phyloP scores from a whole-genome alignment of 345 rosid genomes.

The Salix caprea region DNA sequence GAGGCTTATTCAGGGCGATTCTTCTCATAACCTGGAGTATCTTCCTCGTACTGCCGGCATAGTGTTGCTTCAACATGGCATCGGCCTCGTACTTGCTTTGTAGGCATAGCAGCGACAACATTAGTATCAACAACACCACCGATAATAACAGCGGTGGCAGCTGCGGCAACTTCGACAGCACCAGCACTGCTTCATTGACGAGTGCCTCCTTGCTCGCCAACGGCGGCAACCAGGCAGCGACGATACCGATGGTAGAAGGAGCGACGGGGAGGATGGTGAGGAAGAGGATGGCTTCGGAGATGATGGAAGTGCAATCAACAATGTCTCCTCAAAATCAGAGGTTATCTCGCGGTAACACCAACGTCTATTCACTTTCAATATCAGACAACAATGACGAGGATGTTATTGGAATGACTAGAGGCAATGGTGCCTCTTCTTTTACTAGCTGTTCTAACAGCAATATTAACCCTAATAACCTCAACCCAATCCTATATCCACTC shows the following conservation, averaged over 20 bases:
- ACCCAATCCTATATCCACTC: constrained; percentile 19
- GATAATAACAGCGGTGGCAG: constrained; percentile 1
- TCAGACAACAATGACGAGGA: not conserved
- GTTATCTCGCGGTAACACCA: constrained; percentile 4
- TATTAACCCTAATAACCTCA: constrained; percentile 16
- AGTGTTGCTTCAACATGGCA: constrained; percentile 10
- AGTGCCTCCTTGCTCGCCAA: not conserved
- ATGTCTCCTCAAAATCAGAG: constrained; percentile 25
- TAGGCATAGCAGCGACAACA: not conserved
- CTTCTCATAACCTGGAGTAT: not conserved
- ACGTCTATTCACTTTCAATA: not conserved
- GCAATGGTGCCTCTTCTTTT: not conserved
- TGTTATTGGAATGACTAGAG: not conserved
- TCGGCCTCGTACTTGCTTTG: not conserved
- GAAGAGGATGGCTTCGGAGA: constrained; percentile 84
- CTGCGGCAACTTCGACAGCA: not conserved
- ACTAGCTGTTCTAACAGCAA: not conserved
- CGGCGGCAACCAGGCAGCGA: not conserved
- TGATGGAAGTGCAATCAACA: constrained; percentile 35
- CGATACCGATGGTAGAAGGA: not conserved
- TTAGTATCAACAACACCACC: not conserved
- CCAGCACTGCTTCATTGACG: not conserved
- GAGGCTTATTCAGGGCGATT: not conserved
- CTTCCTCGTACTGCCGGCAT: not conserved
- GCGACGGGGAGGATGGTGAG: constrained; percentile 47